These are phyloP conservation scores for Pythium rhizo-oryzae DNA, from an alignment of 352 stramenopile species.

Conservation along the genomic window DNA sequence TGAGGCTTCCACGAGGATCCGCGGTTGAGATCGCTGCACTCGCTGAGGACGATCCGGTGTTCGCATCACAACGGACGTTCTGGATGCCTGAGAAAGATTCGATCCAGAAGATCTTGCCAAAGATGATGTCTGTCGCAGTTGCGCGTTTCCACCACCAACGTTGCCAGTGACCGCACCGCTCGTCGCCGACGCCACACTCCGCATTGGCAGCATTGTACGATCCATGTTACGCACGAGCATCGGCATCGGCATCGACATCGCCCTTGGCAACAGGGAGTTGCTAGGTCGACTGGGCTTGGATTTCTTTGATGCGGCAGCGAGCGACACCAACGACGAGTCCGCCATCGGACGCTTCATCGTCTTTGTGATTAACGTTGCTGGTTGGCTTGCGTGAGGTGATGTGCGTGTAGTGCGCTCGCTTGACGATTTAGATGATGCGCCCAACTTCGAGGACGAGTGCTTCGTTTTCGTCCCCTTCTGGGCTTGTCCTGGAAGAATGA, in stretches of 20 bases:
- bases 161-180: not conserved
- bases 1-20: slow-evolving; percentile 75
- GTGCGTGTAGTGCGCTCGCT: not conserved
- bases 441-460: not conserved
- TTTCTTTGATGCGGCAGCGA: slow-evolving; percentile 30
- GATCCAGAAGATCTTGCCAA: not conserved
- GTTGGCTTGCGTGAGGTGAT: not conserved
- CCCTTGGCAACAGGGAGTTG: slow-evolving; percentile 16
- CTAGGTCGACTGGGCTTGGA: slow-evolving; percentile 13
- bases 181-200: not conserved
- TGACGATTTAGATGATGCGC: not conserved
- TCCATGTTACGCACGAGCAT: slow-evolving; percentile 41
- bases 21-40: slow-evolving; percentile 37
- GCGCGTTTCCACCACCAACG: not conserved
- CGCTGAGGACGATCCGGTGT: slow-evolving; percentile 79
- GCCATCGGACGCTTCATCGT: slow-evolving; percentile 7
- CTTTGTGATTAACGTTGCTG: not conserved
- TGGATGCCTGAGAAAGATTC: slow-evolving; percentile 17
- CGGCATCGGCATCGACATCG: slow-evolving; percentile 29
- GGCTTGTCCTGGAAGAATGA: slow-evolving; percentile 22
- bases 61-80: slow-evolving; percentile 59
- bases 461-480: slow-evolving; percentile 3
- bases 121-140: not conserved
- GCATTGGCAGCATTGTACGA: slow-evolving; percentile 24
- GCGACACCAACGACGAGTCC: slow-evolving; percentile 12